Evolutionary conservation across 306 rosid genomes (phyloP).

Genomic region (Cucurbita ficifolia): DNA sequence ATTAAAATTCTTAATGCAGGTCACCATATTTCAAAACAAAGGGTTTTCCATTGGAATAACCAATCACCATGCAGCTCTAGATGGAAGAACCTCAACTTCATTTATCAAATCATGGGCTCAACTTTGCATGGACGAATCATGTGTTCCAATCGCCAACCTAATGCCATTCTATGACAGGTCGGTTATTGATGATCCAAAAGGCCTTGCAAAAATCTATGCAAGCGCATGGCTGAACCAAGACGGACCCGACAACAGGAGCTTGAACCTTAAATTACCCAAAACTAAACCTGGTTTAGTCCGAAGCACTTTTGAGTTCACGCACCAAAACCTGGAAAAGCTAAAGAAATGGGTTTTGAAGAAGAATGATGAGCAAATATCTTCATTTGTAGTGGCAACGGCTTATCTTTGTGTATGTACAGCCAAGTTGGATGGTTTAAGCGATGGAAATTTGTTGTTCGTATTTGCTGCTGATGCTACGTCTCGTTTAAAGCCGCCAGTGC

Average conservation of each 20-base stretch:
- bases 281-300: not conserved
- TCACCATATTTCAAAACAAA: constrained; percentile 7
- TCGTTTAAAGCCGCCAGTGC: not conserved
- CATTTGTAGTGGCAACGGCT: not conserved
- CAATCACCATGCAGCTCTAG: constrained; percentile 18
- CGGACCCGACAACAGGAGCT: constrained; percentile 35
- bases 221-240: constrained; percentile 20
- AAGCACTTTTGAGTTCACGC: not conserved
- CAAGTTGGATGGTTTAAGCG: not conserved
- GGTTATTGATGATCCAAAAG: constrained; percentile 16
- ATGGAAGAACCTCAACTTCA: constrained; percentile 12
- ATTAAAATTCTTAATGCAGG: not conserved
- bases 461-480: not conserved
- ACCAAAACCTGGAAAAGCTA: not conserved
- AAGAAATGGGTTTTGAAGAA: not conserved
- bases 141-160: constrained; percentile 1
- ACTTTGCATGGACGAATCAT: constrained; percentile 6
- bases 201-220: constrained; percentile 4
- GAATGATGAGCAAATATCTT: not conserved
- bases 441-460: not conserved
- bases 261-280: not conserved
- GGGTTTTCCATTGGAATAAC: constrained; percentile 21
- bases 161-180: constrained; percentile 27
- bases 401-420: not conserved
- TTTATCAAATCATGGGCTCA: constrained; percentile 49